Percentiles rank a stretch among this genome's conserved stretches.
phyloP scores from a whole-genome alignment of 371 early-diverging fungal species.

The Amoeboaphelidium occidentale region DNA sequence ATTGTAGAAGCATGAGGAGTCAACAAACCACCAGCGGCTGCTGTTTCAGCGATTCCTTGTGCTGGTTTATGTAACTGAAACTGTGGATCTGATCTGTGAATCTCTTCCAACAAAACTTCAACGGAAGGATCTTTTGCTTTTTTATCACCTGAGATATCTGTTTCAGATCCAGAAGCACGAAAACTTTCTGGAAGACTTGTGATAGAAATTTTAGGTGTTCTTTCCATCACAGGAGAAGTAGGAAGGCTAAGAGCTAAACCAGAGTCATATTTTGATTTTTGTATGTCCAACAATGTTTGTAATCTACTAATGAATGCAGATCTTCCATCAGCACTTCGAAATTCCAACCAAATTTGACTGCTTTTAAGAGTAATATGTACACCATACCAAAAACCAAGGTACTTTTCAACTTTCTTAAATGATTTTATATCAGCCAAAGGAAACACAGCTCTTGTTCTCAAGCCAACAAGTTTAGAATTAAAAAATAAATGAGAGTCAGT shows the following conservation, averaged over 20 bases:
- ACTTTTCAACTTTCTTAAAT: background rate
- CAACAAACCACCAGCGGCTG: constrained; percentile 2
- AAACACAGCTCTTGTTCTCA: constrained; percentile 22
- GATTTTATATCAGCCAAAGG: background rate
- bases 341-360: background rate
- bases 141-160: constrained; percentile 9
- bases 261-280: constrained; percentile 4
- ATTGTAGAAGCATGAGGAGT: constrained; percentile 7
- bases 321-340: background rate
- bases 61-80: constrained; percentile 1
- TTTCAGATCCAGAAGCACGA: constrained; percentile 7
- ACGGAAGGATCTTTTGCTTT: constrained; percentile 6
- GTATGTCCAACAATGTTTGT: constrained; percentile 12
- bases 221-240: constrained; percentile 1
- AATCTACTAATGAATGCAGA: constrained; percentile 12
- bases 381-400: constrained; percentile 1
- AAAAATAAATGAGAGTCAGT: constrained; percentile 35
- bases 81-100: constrained; percentile 1
- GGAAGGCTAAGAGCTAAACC: constrained; percentile 2
- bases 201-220: constrained; percentile 6
- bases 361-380: background rate
- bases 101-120: constrained; percentile 3
- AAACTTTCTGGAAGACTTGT: constrained; percentile 1
- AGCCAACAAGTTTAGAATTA: constrained; percentile 30
- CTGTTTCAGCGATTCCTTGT: constrained; percentile 5